These are phyloP conservation scores for Phialemoniopsis sp. DNA, from an alignment of 2,329 filamentous ascomycete genomes.

Conservation along the genomic window DNA sequence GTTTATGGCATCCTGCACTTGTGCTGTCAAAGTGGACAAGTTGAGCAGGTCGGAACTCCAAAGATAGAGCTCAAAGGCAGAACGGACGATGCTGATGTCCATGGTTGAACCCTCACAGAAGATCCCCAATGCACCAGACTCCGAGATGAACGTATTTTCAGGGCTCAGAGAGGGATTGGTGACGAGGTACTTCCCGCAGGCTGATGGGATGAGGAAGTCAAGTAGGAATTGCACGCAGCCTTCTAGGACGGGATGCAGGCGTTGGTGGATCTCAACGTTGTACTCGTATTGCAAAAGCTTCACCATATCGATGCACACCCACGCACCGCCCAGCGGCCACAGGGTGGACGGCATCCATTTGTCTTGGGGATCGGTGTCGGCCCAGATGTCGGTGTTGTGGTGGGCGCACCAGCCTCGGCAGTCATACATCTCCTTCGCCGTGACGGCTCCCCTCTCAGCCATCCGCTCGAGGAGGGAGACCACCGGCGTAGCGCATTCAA, in stretches of 20 bases:
- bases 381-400: constrained; percentile 31
- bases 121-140: constrained; percentile 28
- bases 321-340: constrained; percentile 21
- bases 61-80: constrained; percentile 15
- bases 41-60: constrained; percentile 14
- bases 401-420: constrained; percentile 25
- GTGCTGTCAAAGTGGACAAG: constrained; percentile 1
- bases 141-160: constrained; percentile 20
- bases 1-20: constrained; percentile 14
- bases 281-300: constrained; percentile 19
- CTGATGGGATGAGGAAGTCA: constrained; percentile 16
- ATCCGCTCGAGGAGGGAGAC: constrained; percentile 33
- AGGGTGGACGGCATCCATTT: constrained; percentile 22
- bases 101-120: constrained; percentile 39
- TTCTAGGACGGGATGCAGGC: constrained; percentile 19
- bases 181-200: constrained; percentile 16
- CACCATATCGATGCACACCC: constrained; percentile 20
- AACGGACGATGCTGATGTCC: constrained; percentile 36
- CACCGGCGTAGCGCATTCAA: constrained; percentile 28
- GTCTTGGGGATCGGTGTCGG: constrained; percentile 26
- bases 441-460: constrained; percentile 22
- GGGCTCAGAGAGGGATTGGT: constrained; percentile 28
- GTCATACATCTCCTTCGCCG: constrained; percentile 24
- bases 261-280: constrained; percentile 15
- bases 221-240: constrained; percentile 23